Conservation (phyloP, 352 stramenopile genomes). For the Phytopythium helicoides region DNA sequence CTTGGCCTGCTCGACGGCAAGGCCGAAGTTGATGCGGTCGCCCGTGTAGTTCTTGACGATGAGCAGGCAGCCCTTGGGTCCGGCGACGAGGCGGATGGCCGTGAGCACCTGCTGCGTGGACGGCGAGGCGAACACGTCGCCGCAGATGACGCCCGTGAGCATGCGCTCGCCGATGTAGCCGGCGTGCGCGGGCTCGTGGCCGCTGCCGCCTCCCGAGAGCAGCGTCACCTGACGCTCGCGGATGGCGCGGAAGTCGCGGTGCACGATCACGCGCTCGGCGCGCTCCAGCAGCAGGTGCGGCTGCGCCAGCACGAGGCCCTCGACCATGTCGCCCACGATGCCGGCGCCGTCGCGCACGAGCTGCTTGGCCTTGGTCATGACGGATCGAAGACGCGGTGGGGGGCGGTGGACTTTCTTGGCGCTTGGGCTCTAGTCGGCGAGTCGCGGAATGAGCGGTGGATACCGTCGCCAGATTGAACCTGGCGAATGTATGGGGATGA, state of each 20-base stretch:
- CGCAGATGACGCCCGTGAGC: slow-evolving; percentile 96
- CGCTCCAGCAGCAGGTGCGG: slow-evolving; percentile 65
- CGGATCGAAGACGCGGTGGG: too few species aligned
- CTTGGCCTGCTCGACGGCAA: slow-evolving; percentile 96
- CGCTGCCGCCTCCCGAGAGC: slow-evolving; percentile 69
- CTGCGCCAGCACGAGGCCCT: slow-evolving; percentile 62
- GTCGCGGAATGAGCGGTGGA: too few species aligned
- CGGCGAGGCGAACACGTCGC: slow-evolving; percentile 96
- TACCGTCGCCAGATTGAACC: too few species aligned
- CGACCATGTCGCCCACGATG: slow-evolving; percentile 80
- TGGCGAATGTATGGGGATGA: too few species aligned
- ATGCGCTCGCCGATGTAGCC: slow-evolving; percentile 96
- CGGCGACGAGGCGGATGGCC: slow-evolving; percentile 90
- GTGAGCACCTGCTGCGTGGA: slow-evolving; percentile 92
- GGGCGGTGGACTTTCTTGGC: too few species aligned
- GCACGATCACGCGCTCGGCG: slow-evolving; percentile 64
- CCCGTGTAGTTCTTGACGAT: slow-evolving; percentile 99
- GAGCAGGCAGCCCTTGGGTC: slow-evolving; percentile 89
- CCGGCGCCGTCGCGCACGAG: slow-evolving; percentile 42
- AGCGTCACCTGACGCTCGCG: slow-evolving; percentile 72
- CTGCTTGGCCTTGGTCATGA: slow-evolving; percentile 45
- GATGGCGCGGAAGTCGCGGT: slow-evolving; percentile 65
- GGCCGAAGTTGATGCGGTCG: slow-evolving; percentile 98
- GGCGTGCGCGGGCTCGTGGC: slow-evolving; percentile 96
- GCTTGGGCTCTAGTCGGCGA: too few species aligned